Conservation (phyloP, 306 rosid genomes). For the Quercus mongolica region DNA sequence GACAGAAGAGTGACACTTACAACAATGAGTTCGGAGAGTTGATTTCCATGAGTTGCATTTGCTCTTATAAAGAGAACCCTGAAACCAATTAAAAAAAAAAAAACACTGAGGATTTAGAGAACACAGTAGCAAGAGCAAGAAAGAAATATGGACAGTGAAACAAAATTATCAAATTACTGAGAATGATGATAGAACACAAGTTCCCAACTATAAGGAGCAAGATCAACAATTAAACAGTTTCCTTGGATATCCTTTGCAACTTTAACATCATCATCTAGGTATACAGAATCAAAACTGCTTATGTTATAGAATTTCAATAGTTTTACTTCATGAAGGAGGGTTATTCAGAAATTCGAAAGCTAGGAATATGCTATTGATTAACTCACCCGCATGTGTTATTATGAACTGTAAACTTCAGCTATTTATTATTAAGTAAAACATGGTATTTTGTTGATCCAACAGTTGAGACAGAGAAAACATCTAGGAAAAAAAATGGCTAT, state of each 20-base stretch:
- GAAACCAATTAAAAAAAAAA: not conserved
- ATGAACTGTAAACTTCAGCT: not conserved
- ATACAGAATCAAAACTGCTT: constrained; percentile 66
- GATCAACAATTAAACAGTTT: constrained; percentile 75
- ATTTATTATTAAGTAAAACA: not conserved
- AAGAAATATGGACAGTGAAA: not conserved
- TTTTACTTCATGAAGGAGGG: not conserved
- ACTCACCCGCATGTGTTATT: not conserved
- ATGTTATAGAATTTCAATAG: not conserved
- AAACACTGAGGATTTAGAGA: not conserved
- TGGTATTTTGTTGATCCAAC: not conserved
- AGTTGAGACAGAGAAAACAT: not conserved
- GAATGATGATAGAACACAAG: not conserved
- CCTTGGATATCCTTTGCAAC: constrained; percentile 78
- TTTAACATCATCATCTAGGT: constrained; percentile 65
- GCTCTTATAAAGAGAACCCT: not conserved
- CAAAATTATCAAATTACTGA: not conserved
- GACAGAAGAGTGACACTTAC: not conserved
- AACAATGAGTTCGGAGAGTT: not conserved
- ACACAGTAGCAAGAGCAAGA: not conserved
- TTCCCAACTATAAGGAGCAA: constrained; percentile 65
- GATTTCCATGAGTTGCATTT: not conserved
- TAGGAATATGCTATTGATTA: not conserved
- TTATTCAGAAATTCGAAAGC: not conserved
- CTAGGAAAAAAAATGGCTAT: not conserved